Percentiles rank a stretch among this genome's conserved stretches.
These are phyloP conservation scores for Gnomoniopsis sp. DNA, from an alignment of 2,329 filamentous ascomycete genomes.

Conservation along the genomic window DNA sequence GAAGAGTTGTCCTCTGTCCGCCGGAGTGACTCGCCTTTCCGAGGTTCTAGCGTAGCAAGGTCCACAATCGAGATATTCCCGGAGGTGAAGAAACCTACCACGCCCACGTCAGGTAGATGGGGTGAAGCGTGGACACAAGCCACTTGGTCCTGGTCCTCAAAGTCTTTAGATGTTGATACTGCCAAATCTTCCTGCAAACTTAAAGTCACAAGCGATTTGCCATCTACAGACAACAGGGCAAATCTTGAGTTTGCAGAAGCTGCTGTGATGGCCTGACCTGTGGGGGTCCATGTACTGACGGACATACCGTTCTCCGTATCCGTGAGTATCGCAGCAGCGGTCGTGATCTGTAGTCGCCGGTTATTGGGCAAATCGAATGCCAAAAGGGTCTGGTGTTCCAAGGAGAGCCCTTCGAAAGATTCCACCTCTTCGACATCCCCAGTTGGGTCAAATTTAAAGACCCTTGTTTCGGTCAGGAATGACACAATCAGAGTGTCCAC, in stretches of 20 bases:
- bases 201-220: constrained; percentile 68
- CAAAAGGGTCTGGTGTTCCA: constrained; percentile 71
- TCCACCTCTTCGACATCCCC: constrained; percentile 86
- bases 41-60: constrained; percentile 60
- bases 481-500: constrained; percentile 75
- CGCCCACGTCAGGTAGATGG: constrained; percentile 61
- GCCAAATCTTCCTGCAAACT: constrained; percentile 57
- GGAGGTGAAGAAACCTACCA: constrained; percentile 86
- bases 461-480: constrained; percentile 77
- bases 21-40: constrained; percentile 62
- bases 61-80: constrained; percentile 74
- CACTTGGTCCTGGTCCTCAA: constrained; percentile 69
- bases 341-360: constrained; percentile 73
- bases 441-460: constrained; percentile 71
- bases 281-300: constrained; percentile 56
- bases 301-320: constrained; percentile 55
- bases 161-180: constrained; percentile 55
- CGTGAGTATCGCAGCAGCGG: constrained; percentile 57
- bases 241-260: constrained; percentile 70
- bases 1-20: constrained; percentile 64
- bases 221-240: constrained; percentile 72
- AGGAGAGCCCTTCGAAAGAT: constrained; percentile 65
- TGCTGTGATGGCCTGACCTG: constrained; percentile 64
- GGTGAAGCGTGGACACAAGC: constrained; percentile 78
- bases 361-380: constrained; percentile 62